Base-by-base conservation (phyloP, 1,284 basidiomycete genomes). In the Trametes polyzona region DNA sequence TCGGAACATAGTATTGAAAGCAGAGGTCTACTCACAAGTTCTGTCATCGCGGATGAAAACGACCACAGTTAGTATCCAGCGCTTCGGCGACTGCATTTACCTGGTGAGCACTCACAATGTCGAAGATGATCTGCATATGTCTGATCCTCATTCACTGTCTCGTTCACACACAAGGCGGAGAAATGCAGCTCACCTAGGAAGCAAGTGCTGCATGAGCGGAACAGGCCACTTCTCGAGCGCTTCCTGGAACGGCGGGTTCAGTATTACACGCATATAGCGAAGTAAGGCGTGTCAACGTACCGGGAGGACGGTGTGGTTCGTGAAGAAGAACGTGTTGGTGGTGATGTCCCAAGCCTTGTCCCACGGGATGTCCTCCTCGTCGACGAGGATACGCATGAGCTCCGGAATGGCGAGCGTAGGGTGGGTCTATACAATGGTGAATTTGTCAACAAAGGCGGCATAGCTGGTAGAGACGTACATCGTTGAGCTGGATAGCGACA, bases 401-500 rank as follows among this genome's bases (percentile, higher is more conserved):
- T 97, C 95, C n/a, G 92, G 92, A 65, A 97, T 93, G 9, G 93
- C 92, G 53, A 96, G 82, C 5, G 94, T 96, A 0, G 95, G 95
- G 73, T 97, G 95, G 2, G 95, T 96, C 86, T 95, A 54, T 7
- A n/a, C 2, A 43, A 42, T n/a, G 21, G 48, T 56, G 35, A 61
- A 58, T 41, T 6, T 14, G 24, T 47, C 39, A 52, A 37, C 27
- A n/a, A 32, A 5, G 41, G 30, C 33, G 12, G 9, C 16, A 14
- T 14, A 35, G 12, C 24, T 17, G 10, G 3, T 42, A 35, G 30
- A 6, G 8, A 24, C 83, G 48, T 63, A 90, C 88, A 63, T 93
- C 93, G 67, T 95, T 95, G 27, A 95, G 83, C 72, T 97, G 95
- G 62, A 96, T 94, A 16, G 92, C 91, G 63, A 92, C 88, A 71